Base-by-base conservation (phyloP, 352 stramenopile species). In the Globisporangium irregulare region DNA sequence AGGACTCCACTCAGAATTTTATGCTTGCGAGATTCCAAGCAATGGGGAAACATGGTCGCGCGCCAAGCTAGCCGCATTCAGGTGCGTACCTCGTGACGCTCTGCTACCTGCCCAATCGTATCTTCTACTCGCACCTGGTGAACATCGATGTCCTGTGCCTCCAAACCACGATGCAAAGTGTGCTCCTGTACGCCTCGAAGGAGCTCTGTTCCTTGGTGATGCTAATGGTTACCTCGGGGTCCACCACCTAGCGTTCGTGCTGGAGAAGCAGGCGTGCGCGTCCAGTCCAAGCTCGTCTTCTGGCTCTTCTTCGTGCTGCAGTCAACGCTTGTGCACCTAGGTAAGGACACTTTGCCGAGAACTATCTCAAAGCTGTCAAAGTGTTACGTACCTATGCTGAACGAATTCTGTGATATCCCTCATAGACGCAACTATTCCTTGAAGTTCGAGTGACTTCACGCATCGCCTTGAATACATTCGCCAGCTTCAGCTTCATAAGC, bases 291-390 rank as follows among this genome's bases (percentile, higher is more conserved):
- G 54, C 29, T 87, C 25, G 66, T 84, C 8, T 34, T 84, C 14
- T 87, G 77, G 79, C 70, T 81, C 14, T 64, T 77, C 24, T 81
- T 77, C 53, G 71, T 73, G 1, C 71, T 82, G 1, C 79, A 84
- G 53, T 76, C 71, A 29, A 77, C 74, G 15, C 62, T 84, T 4
- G 65, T 74, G 5, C 78, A 84, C 55, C 62, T 73, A 15, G 74
- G 73, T 78, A 67, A 12, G 50, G 3, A 43, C 15, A 43, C 1
- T 32, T 43, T 15, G 36, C 12, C 15, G 15, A 14, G 36, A 43
- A 15, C 10, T 43, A 32, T 43, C 36, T 14, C 15, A 18, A 15
- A 43, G 36, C 12, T 43, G 4, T 43, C 36, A 18, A 43, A 43
- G 36, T 43, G 15, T 18, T 12, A 43, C 36, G 10, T 43, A 43